These are phyloP conservation scores for Solanum bulbocastanum DNA, from an alignment of 257 asterid species.

Conservation along the genomic window DNA sequence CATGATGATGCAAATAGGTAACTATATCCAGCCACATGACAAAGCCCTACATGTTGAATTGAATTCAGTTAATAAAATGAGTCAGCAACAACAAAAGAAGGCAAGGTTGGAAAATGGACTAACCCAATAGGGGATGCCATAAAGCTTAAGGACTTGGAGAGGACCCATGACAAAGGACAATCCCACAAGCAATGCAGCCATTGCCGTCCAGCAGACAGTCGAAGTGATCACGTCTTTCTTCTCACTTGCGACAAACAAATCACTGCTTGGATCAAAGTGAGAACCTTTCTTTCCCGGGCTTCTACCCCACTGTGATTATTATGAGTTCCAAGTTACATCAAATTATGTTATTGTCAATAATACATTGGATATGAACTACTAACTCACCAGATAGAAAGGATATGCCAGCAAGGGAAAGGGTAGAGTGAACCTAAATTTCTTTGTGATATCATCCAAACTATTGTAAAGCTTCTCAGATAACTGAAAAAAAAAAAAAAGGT, in stretches of 20 bases:
- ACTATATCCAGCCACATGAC: constrained; percentile 41
- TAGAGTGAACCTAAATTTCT: constrained; percentile 66
- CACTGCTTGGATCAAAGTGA: constrained; percentile 79
- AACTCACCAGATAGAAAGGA: constrained; percentile 70
- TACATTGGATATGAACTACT: background rate
- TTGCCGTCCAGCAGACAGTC: constrained; percentile 73
- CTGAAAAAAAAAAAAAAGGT: constrained; percentile 17
- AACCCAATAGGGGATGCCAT: constrained; percentile 83
- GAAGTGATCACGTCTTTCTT: constrained; percentile 79
- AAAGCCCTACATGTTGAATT: constrained; percentile 15
- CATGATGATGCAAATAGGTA: constrained; percentile 43
- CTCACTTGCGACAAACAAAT: constrained; percentile 73
- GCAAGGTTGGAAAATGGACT: constrained; percentile 7
- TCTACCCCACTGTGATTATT: constrained; percentile 58
- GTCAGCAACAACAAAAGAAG: background rate
- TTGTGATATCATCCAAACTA: constrained; percentile 45
- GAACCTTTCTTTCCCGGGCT: constrained; percentile 93
- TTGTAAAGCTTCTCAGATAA: constrained; percentile 51
- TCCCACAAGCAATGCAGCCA: constrained; percentile 70
- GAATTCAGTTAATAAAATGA: background rate
- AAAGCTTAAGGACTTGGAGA: constrained; percentile 63
- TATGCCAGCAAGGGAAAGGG: constrained; percentile 91
- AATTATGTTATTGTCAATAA: background rate
- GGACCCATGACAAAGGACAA: constrained; percentile 75
- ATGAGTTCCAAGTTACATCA: background rate